Evolutionary conservation across 1,284 basidiomycete genomes (phyloP).

Genomic region (Phenoliferia sp.): DNA sequence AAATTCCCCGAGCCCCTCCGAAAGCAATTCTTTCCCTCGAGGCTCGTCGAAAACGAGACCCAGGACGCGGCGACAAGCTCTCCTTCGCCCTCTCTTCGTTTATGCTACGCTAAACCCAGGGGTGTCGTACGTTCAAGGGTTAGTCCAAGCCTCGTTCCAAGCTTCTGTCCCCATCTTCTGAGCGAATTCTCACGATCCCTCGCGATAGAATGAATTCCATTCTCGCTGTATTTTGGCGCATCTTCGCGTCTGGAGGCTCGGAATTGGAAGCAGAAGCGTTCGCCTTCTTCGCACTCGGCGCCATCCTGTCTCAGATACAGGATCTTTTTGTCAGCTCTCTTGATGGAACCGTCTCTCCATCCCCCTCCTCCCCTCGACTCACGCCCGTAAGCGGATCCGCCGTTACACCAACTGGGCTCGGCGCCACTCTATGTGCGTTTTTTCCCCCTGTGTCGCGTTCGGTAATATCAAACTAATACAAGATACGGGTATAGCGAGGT

Average conservation of each 20-base stretch:
- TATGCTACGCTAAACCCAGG: slow-evolving; percentile 31
- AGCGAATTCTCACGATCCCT: background rate
- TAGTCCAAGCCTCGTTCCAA: slow-evolving; percentile 11
- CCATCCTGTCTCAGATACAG: slow-evolving; percentile 24
- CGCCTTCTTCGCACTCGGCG: slow-evolving; percentile 28
- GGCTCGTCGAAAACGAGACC: background rate
- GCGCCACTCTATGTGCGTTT: slow-evolving; percentile 10
- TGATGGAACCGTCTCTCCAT: slow-evolving; percentile 9
- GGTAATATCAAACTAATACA: background rate
- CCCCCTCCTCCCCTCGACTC: background rate
- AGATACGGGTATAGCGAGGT: background rate
- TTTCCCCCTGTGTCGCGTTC: background rate
- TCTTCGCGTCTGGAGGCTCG: background rate
- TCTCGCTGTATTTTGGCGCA: slow-evolving; percentile 5
- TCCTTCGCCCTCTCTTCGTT: slow-evolving; percentile 29
- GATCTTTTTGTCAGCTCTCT: slow-evolving; percentile 25
- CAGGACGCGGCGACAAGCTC: slow-evolving; percentile 13
- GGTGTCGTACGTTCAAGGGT: slow-evolving; percentile 30
- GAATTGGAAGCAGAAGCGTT: slow-evolving; percentile 14
- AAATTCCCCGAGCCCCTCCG: background rate
- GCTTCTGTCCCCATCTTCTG: slow-evolving; percentile 7
- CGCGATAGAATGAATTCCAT: slow-evolving; percentile 2
- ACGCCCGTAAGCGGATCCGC: background rate
- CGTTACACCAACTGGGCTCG: slow-evolving; percentile 12
- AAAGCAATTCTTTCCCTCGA: background rate